Conservation (phyloP, 768 basidiomycete species). For the Cubamyces sp. region DNA sequence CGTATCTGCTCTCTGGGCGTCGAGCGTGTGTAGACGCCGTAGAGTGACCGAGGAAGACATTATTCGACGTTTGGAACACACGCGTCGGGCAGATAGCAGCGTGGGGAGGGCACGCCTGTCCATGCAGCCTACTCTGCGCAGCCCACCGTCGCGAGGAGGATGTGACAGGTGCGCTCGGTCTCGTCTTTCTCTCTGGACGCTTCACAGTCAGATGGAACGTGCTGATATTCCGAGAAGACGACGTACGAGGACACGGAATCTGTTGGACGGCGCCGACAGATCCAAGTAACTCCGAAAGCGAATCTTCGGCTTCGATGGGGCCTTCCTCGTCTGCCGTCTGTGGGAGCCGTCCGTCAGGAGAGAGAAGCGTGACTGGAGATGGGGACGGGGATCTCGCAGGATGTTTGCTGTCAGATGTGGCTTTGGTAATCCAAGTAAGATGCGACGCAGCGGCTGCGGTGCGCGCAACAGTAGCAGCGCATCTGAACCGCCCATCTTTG, state of each 20-base stretch:
- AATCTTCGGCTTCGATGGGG: background rate
- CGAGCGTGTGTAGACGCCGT: no score
- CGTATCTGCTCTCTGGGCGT: constrained; percentile 1
- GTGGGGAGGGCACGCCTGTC: constrained; percentile 2
- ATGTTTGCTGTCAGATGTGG: constrained; percentile 15
- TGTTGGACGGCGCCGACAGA: constrained; percentile 10
- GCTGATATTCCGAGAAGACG: constrained; percentile 17
- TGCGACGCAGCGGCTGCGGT: background rate
- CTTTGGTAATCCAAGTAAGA: background rate
- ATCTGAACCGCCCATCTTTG: background rate
- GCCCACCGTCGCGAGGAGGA: background rate
- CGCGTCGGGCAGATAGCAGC: constrained; percentile 6
- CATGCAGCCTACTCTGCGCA: background rate
- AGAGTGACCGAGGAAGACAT: no score
- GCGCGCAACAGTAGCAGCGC: background rate
- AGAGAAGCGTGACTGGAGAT: constrained; percentile 21
- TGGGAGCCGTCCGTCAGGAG: background rate
- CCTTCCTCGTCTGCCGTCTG: background rate
- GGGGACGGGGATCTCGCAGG: constrained; percentile 15
- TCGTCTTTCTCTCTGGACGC: background rate
- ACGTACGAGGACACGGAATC: constrained; percentile 6
- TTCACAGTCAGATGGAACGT: constrained; percentile 7
- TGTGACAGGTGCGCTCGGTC: background rate
- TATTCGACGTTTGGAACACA: background rate
- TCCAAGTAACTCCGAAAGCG: background rate